Conservation (phyloP, 2,329 filamentous ascomycete species). For the Onygenales sp. region DNA sequence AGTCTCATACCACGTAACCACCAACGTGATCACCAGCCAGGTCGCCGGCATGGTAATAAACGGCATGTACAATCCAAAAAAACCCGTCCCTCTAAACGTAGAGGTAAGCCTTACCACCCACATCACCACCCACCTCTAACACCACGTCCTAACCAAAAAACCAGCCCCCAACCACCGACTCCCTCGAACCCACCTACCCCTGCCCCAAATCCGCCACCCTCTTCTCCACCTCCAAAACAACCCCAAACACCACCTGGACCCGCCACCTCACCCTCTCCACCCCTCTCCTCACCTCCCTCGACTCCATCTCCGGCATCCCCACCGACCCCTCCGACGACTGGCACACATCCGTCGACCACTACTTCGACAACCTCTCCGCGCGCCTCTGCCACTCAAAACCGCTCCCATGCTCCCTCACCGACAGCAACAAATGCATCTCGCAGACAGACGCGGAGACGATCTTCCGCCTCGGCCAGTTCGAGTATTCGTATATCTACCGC, state of each 20-base stretch:
- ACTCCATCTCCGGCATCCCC: conserved; percentile 58
- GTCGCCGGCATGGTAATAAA: conserved; percentile 65
- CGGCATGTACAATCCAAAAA: conserved; percentile 51
- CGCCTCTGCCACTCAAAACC: conserved; percentile 67
- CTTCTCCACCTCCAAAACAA: conserved; percentile 38
- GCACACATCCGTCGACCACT: conserved; percentile 64
- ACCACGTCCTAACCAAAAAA: conserved; percentile 22
- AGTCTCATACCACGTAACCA: conserved; percentile 63
- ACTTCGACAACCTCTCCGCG: conserved; percentile 75
- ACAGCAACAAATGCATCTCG: conserved; percentile 47
- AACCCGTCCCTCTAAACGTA: conserved; percentile 39
- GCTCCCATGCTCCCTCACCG: conserved; percentile 55
- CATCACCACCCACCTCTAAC: neutral
- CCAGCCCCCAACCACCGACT: conserved; percentile 40
- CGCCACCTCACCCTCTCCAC: conserved; percentile 51
- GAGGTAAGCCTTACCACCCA: conserved; percentile 26
- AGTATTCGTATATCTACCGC: conserved; percentile 71
- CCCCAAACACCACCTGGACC: conserved; percentile 47
- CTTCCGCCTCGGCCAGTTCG: conserved; percentile 69
- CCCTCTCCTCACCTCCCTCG: conserved; percentile 50
- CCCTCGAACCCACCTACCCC: conserved; percentile 62
- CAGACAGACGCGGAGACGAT: conserved; percentile 56
- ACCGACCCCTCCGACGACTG: conserved; percentile 46
- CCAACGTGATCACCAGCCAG: conserved; percentile 74
- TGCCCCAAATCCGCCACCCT: conserved; percentile 47